A percentile compares a stretch with the other conserved stretches of the same genome.
These are phyloP conservation scores for Xylaria acuta DNA, from an alignment of 495 filamentous ascomycete genomes.

Conservation along the genomic window DNA sequence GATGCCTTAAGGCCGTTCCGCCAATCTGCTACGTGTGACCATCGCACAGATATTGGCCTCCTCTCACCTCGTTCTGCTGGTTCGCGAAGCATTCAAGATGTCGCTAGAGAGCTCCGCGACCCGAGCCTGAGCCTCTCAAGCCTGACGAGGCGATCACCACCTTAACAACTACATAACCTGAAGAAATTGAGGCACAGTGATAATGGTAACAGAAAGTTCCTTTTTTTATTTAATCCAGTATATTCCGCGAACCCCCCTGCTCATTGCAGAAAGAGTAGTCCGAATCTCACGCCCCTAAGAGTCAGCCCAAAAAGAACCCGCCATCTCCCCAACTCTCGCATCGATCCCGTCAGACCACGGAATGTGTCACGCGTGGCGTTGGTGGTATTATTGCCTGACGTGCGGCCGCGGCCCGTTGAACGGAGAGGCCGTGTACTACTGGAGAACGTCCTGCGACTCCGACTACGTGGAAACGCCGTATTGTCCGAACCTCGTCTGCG, in stretches of 20 bases:
- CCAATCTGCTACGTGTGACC: neutral
- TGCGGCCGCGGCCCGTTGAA: conserved; percentile 35
- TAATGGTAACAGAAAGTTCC: neutral
- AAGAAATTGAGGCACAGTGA: neutral
- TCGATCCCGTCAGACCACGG: neutral
- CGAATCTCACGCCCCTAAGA: neutral
- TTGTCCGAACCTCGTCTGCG: conserved; percentile 30
- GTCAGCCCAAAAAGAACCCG: neutral
- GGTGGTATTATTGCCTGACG: conserved; percentile 33
- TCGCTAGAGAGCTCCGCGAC: neutral
- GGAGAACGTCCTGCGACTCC: conserved; percentile 33
- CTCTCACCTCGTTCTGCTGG: neutral
- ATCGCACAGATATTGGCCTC: neutral
- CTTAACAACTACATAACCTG: neutral
- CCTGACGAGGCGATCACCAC: neutral
- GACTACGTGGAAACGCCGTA: conserved; percentile 24
- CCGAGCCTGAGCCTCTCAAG: conserved; percentile 17
- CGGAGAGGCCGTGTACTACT: conserved; percentile 28
- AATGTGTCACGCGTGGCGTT: conserved; percentile 35
- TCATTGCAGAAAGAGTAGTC: neutral
- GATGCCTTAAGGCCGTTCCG: neutral
- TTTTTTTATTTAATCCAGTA: neutral
- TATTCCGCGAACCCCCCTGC: neutral
- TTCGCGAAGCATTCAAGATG: conserved; percentile 9
- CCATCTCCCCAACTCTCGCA: neutral